Conservation (phyloP, 129 eudicot species). For the Scalesia atractyloides region DNA sequence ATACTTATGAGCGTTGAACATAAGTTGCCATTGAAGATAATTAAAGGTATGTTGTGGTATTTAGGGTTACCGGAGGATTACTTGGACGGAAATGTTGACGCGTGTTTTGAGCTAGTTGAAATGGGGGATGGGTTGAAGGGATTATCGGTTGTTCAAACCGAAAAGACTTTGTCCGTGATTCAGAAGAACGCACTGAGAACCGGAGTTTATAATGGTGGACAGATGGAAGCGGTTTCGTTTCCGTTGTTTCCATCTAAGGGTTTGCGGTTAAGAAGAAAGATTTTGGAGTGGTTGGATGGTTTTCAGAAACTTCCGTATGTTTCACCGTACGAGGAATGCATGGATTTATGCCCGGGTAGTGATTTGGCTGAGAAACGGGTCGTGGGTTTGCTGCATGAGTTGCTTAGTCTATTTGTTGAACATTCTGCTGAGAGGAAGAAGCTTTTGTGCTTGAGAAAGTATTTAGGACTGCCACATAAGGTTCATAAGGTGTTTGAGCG, state of each 20-base stretch:
- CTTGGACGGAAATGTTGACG: conserved; percentile 47
- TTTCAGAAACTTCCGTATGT: conserved; percentile 73
- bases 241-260: conserved; percentile 87
- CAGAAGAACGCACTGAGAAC: conserved; percentile 57
- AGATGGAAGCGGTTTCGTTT: conserved; percentile 47
- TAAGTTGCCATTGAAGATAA: conserved; percentile 69
- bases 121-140: conserved; percentile 74
- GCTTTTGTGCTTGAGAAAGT: conserved; percentile 60
- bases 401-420: conserved; percentile 77
- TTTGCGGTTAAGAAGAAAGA: conserved; percentile 69
- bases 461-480: conserved; percentile 78
- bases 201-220: conserved; percentile 43
- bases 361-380: conserved; percentile 84
- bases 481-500: conserved; percentile 86
- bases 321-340: conserved; percentile 67
- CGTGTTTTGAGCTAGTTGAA: conserved; percentile 59
- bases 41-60: conserved; percentile 73
- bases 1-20: conserved; percentile 63
- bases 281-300: conserved; percentile 66
- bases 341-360: conserved; percentile 47
- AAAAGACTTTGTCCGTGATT: conserved; percentile 43
- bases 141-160: conserved; percentile 44
- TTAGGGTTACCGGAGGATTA: conserved; percentile 78
- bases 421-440: conserved; percentile 75
- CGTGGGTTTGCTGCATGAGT: conserved; percentile 76